A percentile compares a stretch with the other conserved stretches of the same genome.
These are phyloP conservation scores for Sapria himalayana DNA, from an alignment of 345 rosid species.

Conservation along the genomic window DNA sequence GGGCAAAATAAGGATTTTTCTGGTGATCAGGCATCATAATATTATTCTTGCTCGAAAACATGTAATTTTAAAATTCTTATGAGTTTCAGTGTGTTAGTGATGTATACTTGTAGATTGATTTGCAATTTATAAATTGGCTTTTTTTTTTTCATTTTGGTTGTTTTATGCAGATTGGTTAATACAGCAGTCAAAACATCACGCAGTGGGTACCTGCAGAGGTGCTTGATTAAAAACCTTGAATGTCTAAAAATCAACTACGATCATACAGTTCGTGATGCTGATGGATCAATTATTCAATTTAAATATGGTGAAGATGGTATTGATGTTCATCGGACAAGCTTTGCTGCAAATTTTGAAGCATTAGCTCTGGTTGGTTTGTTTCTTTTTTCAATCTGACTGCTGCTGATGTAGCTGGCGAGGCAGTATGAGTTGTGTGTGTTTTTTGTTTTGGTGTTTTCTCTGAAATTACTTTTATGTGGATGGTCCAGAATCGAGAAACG, in stretches of 20 bases:
- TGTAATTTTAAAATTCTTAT: too few species aligned
- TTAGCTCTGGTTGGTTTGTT: conserved; percentile 27
- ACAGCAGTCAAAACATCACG: conserved; percentile 99
- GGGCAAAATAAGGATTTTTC: too few species aligned
- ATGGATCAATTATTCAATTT: conserved; percentile 85
- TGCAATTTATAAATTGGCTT: conserved; percentile 1
- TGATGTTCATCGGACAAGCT: conserved; percentile 79
- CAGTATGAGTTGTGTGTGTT: too few species aligned
- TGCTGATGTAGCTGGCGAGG: too few species aligned
- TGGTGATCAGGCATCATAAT: too few species aligned
- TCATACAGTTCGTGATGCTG: conserved; percentile 89
- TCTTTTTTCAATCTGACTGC: conserved; percentile 6
- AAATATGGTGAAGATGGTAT: conserved; percentile 94
- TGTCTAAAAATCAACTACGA: conserved; percentile 73
- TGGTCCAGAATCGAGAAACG: conserved; percentile 79
- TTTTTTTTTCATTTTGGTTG: conserved; percentile 8
- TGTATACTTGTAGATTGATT: too few species aligned
- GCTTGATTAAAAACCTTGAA: conserved; percentile 91
- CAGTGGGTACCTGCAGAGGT: conserved; percentile 97
- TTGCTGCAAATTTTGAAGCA: conserved; percentile 50
- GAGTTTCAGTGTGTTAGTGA: too few species aligned
- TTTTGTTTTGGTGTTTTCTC: conserved; percentile 7
- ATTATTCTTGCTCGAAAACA: too few species aligned
- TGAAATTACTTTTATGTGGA: too few species aligned
- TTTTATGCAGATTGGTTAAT: conserved; percentile 57